These are phyloP conservation scores for Meyerozyma guilliermondii DNA, from an alignment of 1,139 yeast species.

Conservation along the genomic window DNA sequence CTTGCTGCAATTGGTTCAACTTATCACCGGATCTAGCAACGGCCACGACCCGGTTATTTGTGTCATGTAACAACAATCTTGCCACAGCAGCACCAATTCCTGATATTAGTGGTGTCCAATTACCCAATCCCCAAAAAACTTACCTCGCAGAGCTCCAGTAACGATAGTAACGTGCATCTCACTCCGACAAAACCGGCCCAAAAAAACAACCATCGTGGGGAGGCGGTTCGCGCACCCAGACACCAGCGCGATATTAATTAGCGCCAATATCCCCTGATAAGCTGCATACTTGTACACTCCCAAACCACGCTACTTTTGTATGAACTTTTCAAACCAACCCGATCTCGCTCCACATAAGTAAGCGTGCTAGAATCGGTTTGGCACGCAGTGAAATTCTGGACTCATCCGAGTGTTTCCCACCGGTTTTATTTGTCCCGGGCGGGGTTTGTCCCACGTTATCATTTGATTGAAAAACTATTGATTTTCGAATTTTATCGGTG, in stretches of 20 bases:
- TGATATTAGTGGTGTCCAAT: constrained; percentile 16
- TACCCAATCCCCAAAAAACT: constrained; percentile 10
- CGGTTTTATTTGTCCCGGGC: not conserved
- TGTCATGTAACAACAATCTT: constrained; percentile 38
- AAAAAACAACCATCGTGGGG: not conserved
- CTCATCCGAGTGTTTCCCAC: not conserved
- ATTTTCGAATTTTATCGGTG: too few species aligned
- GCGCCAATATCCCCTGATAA: constrained; percentile 1
- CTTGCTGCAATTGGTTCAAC: constrained; percentile 38
- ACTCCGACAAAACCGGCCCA: too few species aligned
- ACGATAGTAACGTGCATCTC: constrained; percentile 38
- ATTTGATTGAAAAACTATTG: too few species aligned
- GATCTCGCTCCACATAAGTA: not conserved
- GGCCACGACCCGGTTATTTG: constrained; percentile 47
- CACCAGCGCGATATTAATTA: not conserved
- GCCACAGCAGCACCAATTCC: constrained; percentile 82
- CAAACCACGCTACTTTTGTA: not conserved
- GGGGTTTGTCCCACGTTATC: too few species aligned
- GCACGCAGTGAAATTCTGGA: not conserved
- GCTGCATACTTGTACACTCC: not conserved
- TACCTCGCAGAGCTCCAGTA: constrained; percentile 66
- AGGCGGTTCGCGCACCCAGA: not conserved
- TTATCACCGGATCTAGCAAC: constrained; percentile 61
- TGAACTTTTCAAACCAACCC: not conserved
- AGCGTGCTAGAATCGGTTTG: not conserved